A percentile compares a stretch with the other conserved stretches of the same genome.
Conservation (phyloP, 2,329 filamentous ascomycete genomes). For the Claviceps paspali region DNA sequence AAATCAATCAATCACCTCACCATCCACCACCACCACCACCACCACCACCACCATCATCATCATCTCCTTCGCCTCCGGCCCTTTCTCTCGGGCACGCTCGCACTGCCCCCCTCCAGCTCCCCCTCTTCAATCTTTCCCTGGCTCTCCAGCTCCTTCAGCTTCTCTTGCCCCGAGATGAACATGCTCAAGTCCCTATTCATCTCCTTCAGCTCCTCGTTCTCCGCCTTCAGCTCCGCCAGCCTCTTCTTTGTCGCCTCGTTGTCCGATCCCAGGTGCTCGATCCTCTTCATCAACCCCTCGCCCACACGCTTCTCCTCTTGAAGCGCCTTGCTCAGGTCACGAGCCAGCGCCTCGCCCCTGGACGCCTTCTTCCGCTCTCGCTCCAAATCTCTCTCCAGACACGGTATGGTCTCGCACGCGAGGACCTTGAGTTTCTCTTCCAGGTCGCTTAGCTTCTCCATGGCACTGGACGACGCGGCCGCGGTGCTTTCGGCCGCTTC, state of each 20-base stretch:
- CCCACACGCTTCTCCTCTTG: conserved; percentile 80
- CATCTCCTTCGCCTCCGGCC: conserved; percentile 31
- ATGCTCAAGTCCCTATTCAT: conserved; percentile 78
- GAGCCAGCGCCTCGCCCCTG: conserved; percentile 61
- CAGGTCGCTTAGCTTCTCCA: conserved; percentile 35
- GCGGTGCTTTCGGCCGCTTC: conserved; percentile 49
- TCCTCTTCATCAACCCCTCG: conserved; percentile 66
- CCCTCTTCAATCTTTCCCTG: conserved; percentile 45
- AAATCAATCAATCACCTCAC: too few relatives aligned
- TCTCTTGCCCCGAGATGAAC: conserved; percentile 75
- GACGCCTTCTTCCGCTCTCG: conserved; percentile 53
- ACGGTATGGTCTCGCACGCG: conserved; percentile 40
- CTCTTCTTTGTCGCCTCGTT: conserved; percentile 41
- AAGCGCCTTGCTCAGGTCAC: conserved; percentile 58
- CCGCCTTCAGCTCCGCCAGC: conserved; percentile 37
- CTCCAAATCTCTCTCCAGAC: conserved; percentile 57
- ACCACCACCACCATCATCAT: too few relatives aligned
- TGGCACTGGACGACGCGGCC: conserved; percentile 30
- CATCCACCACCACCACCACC: too few relatives aligned
- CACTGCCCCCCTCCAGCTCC: conserved; percentile 60
- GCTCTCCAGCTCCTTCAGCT: conserved; percentile 55
- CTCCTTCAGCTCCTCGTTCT: conserved; percentile 63
- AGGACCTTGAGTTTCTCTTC: conserved; percentile 32
- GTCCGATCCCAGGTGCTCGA: conserved; percentile 56
- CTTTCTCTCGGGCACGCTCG: conserved; percentile 48